Conservation (phyloP, 805 yeast species). For the Lipomyces sp. region DNA sequence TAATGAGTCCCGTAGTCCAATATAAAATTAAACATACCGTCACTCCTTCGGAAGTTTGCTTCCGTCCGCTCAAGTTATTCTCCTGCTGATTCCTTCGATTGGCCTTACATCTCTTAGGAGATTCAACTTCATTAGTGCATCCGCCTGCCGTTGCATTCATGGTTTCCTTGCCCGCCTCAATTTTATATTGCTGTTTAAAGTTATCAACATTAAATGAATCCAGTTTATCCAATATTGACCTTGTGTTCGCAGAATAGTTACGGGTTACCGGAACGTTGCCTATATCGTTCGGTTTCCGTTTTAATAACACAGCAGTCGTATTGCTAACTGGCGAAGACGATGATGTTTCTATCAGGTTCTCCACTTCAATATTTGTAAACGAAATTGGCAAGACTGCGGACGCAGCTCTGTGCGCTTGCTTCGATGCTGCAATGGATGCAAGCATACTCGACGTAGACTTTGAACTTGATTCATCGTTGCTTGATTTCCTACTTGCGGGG, state of each 20-base stretch:
- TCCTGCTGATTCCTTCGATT: constrained; percentile 2
- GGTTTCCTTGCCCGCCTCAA: not conserved
- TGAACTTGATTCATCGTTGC: not conserved
- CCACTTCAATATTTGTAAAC: not conserved
- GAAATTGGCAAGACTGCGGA: not conserved
- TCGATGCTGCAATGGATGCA: not conserved
- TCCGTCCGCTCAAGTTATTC: not conserved
- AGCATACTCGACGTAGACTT: not conserved
- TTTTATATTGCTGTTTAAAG: not conserved
- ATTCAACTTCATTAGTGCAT: not conserved
- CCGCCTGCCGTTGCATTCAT: not conserved
- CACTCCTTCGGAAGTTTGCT: not conserved
- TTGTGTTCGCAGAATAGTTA: not conserved
- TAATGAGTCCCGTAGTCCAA: not conserved
- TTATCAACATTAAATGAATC: constrained; percentile 1
- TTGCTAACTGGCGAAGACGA: not conserved
- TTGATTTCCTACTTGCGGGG: not conserved
- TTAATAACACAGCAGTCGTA: not conserved
- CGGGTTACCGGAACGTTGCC: not conserved
- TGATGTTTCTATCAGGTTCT: not conserved
- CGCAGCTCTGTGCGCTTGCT: not conserved
- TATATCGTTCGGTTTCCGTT: constrained; percentile 2
- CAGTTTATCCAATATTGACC: constrained; percentile 2
- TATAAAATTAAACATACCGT: not conserved
- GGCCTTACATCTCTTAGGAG: not conserved